Conservation (phyloP, 2,329 filamentous ascomycete genomes). For the Sclerotinia glacialis region DNA sequence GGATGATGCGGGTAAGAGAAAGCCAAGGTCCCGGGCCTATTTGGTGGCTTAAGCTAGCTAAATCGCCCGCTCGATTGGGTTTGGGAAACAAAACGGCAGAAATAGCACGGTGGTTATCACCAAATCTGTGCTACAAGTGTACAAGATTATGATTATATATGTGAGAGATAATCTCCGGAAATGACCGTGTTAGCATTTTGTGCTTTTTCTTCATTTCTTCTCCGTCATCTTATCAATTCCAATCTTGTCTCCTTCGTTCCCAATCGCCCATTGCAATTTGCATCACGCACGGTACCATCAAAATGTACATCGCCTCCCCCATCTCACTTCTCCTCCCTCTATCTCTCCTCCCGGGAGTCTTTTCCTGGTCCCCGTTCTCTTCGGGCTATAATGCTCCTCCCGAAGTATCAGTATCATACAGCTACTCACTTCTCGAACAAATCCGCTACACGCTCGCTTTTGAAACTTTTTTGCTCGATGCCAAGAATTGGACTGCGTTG, state of each 20-base stretch:
- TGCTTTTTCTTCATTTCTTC: not conserved
- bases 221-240: not conserved
- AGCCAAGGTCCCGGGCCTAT: not conserved
- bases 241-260: too few species aligned
- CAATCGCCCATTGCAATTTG: too few species aligned
- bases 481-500: constrained; percentile 13
- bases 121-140: constrained; percentile 5
- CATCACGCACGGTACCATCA: too few species aligned
- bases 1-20: not conserved
- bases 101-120: not conserved
- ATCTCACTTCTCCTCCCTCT: not conserved
- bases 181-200: not conserved
- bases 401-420: not conserved
- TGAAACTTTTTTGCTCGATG: constrained; percentile 15
- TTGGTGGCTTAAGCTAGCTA: not conserved
- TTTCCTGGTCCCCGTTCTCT: not conserved
- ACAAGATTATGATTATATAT: not conserved
- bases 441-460: constrained; percentile 17
- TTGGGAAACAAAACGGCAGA: not conserved
- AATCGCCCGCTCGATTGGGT: not conserved
- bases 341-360: constrained; percentile 2
- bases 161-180: not conserved
- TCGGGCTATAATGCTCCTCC: too few species aligned
- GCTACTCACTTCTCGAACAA: constrained; percentile 15
- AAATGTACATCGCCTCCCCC: not conserved